Evolutionary conservation across 768 basidiomycete genomes (phyloP).

Genomic region (Pholiota microspora): DNA sequence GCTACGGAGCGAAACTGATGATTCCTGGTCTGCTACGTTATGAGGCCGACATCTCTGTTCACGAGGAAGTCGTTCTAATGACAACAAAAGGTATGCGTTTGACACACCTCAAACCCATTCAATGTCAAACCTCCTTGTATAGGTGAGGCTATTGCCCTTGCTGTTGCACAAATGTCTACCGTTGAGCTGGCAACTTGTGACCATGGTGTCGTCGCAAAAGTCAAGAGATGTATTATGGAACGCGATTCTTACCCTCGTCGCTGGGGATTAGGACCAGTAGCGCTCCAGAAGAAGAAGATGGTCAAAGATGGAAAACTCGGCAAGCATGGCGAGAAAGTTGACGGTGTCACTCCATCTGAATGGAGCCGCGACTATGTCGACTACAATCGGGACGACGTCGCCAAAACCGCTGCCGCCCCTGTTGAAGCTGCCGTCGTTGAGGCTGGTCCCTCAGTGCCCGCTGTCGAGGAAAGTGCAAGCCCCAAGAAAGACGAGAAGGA

Average conservation of each 20-base stretch:
- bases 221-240: conserved; percentile 99
- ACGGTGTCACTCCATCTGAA: conserved; percentile 82
- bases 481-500: conserved; percentile 50
- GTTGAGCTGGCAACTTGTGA: conserved; percentile 98
- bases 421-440: conserved; percentile 36
- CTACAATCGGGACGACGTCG: conserved; percentile 65
- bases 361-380: conserved; percentile 96
- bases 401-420: background rate
- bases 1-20: conserved; percentile 99
- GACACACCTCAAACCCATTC: background rate
- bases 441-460: conserved; percentile 21
- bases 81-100: conserved; percentile 82
- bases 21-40: conserved; percentile 97
- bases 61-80: conserved; percentile 98
- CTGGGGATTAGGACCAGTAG: conserved; percentile 98
- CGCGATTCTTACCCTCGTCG: conserved; percentile 96
- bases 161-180: conserved; percentile 97
- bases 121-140: conserved; percentile 6
- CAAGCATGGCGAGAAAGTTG: conserved; percentile 89
- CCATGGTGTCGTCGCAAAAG: conserved; percentile 98
- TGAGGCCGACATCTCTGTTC: conserved; percentile 88
- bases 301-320: conserved; percentile 97
- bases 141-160: conserved; percentile 94
- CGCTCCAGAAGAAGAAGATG: conserved; percentile 96
- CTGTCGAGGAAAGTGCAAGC: conserved; percentile 23